Evolutionary conservation across 495 filamentous ascomycete species (phyloP).

Genomic region (Chaetomium tenue): DNA sequence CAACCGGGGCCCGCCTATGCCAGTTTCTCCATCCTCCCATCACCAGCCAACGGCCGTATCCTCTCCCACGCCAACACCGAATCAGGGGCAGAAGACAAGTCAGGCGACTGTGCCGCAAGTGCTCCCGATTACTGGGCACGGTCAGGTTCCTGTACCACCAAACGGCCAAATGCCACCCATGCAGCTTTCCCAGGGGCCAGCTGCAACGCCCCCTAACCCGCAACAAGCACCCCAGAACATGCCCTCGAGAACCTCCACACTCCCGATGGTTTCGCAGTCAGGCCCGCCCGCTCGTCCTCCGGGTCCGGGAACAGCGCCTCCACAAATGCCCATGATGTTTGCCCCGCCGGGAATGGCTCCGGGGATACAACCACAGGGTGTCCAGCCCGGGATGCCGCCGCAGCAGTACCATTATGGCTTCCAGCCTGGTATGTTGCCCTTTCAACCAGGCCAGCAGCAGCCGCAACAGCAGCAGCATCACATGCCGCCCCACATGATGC

Average conservation of each 20-base stretch:
- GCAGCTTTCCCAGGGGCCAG: neutral
- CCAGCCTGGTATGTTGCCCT: neutral
- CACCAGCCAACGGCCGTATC: neutral
- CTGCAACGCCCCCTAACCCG: neutral
- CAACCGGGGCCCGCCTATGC: neutral
- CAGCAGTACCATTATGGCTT: slow-evolving; percentile 5
- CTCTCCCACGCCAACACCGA: neutral
- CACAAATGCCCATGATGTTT: slow-evolving; percentile 13
- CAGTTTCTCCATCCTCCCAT: neutral
- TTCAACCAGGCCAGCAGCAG: slow-evolving; percentile 6
- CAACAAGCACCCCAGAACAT: neutral
- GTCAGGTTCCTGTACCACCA: neutral
- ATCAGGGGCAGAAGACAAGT: neutral
- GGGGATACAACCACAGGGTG: neutral
- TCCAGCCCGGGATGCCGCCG: slow-evolving; percentile 7
- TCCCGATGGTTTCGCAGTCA: neutral
- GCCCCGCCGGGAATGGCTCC: slow-evolving; percentile 6
- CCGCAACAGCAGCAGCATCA: too few species aligned
- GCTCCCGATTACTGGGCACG: neutral
- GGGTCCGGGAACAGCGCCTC: slow-evolving; percentile 17
- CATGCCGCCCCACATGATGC: slow-evolving; percentile 8
- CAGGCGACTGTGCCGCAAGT: neutral
- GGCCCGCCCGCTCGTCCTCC: slow-evolving; percentile 9
- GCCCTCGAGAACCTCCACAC: slow-evolving; percentile 6
- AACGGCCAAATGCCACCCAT: neutral